Percentiles rank a stretch among this genome's conserved stretches.
These are phyloP conservation scores for Fonsecaea multimorphosa DNA, from an alignment of 2,329 filamentous ascomycete genomes.

Conservation along the genomic window DNA sequence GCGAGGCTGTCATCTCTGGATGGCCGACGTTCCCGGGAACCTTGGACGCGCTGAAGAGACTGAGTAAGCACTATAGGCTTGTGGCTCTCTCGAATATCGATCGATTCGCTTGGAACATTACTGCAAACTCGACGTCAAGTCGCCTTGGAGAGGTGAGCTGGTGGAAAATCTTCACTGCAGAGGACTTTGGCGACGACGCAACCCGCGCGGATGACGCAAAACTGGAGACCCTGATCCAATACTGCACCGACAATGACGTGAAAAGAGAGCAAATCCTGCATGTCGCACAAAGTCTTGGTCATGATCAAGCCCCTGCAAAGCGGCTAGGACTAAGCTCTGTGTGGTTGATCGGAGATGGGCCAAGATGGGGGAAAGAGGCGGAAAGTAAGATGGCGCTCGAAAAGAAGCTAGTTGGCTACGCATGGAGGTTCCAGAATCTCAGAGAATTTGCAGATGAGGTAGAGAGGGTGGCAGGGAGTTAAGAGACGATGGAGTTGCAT, in stretches of 20 bases:
- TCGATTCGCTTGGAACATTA: slow-evolving; percentile 54
- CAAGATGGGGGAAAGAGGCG: slow-evolving; percentile 37
- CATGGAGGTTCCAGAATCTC: slow-evolving; percentile 35
- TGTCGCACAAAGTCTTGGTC: slow-evolving; percentile 70
- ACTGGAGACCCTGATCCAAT: slow-evolving; percentile 55
- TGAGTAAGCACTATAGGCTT: slow-evolving; percentile 60
- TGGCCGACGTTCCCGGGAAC: slow-evolving; percentile 67
- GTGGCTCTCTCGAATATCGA: slow-evolving; percentile 66
- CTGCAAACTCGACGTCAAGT: slow-evolving; percentile 55
- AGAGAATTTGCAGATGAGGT: slow-evolving; percentile 34
- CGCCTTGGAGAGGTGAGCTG: slow-evolving; percentile 64
- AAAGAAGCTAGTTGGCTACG: slow-evolving; percentile 38
- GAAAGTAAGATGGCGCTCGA: slow-evolving; percentile 39
- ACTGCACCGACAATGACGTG: slow-evolving; percentile 61
- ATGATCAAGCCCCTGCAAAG: slow-evolving; percentile 71
- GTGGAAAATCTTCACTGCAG: slow-evolving; percentile 61
- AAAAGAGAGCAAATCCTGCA: slow-evolving; percentile 66
- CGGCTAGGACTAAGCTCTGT: slow-evolving; percentile 64
- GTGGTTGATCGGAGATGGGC: slow-evolving; percentile 54
- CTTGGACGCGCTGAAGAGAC: slow-evolving; percentile 56
- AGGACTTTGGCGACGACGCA: slow-evolving; percentile 69
- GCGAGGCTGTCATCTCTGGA: slow-evolving; percentile 48
- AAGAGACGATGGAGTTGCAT: not conserved
- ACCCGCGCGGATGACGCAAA: slow-evolving; percentile 37
- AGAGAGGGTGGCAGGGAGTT: slow-evolving; percentile 3